Evolutionary conservation across 495 filamentous ascomycete genomes (phyloP), one percentile per base, ranked within the genome.

Genomic region (Penicillium manginii): DNA sequence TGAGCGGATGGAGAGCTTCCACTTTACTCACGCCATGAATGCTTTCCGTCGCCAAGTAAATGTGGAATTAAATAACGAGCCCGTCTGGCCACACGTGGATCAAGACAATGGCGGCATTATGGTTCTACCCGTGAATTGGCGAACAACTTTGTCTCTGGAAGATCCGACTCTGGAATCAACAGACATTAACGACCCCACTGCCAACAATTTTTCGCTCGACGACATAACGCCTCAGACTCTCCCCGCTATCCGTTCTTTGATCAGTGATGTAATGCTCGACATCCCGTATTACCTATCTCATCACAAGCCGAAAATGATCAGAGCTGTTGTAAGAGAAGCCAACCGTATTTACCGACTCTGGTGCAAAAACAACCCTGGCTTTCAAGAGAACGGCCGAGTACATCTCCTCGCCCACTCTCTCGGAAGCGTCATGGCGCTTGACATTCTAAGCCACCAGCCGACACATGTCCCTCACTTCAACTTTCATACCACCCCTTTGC

Each of bases 231-330:
- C 91, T 0, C 81, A 86, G n/a, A 91, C 91, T 0, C 89, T 98
- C 48, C 91, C 93, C 1, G 90, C 90, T 4, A 88, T 98, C 0
- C 86, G 94, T 10, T 90, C 88, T 61, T 81, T 98, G 61, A 92
- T 98, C 59, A 92, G 89, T 53, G 94, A 98, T 69, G 92, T 98
- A 54, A 96, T 98, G 91, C 85, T 97, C 5, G 94, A 98, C 68
- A 91, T 98, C 33, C 94, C 94, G 0, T 97, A 96, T 64, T 98
- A 98, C 73, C 84, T 98, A 60, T 97, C 93, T 1, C 90, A 94
- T 63, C 94, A 97, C 73, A 94, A 97, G 63, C 86, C 88, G 1
- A 96, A 91, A 73, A 98, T 98, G 92, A 87, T 96, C 26, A 81
- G 86, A 52, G 93, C 93, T 1, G 87, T 97, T 21, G 86, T 93